phyloP scores from a whole-genome alignment of 2,329 filamentous ascomycete species.

The Colletotrichum magnum region DNA sequence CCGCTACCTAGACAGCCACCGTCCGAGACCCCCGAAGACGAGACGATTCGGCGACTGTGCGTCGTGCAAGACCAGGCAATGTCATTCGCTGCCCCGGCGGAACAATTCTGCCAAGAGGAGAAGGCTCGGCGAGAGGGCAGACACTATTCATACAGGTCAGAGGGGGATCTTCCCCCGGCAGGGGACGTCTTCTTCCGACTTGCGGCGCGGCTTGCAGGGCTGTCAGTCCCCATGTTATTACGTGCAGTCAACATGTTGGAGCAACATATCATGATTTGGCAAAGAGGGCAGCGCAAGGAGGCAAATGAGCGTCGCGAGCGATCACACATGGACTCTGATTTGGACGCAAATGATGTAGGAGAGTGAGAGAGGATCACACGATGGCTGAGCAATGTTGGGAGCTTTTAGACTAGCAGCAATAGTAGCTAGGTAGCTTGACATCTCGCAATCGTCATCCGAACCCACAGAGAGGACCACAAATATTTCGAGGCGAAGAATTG shows the following conservation, averaged over 20 bases:
- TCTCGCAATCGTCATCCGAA: too few species aligned
- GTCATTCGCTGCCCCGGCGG: slow-evolving; percentile 11
- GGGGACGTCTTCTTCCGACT: slow-evolving; percentile 51
- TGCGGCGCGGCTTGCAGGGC: slow-evolving; percentile 50
- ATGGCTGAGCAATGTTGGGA: too few species aligned
- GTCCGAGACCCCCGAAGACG: slow-evolving; percentile 45
- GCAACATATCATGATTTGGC: slow-evolving; percentile 52
- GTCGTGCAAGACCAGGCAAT: slow-evolving; percentile 22
- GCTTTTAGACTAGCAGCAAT: too few species aligned
- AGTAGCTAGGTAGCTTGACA: too few species aligned
- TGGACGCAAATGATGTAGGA: too few species aligned
- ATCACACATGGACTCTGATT: slow-evolving; percentile 10
- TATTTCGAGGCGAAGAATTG: too few species aligned
- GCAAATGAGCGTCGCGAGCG: slow-evolving; percentile 28
- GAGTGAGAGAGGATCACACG: too few species aligned
- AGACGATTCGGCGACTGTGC: slow-evolving; percentile 42
- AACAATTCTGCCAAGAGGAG: neutral
- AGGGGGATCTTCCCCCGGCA: slow-evolving; percentile 49
- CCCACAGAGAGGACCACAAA: too few species aligned
- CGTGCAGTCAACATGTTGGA: slow-evolving; percentile 57
- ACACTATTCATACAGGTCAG: slow-evolving; percentile 43
- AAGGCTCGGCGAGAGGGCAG: neutral
- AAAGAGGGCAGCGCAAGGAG: slow-evolving; percentile 42
- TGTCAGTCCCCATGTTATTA: slow-evolving; percentile 51
- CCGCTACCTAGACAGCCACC: slow-evolving; percentile 38